A percentile compares a stretch with the other conserved stretches of the same genome.
Conservation (phyloP, 1,139 yeast genomes). For the Keqinozyma sinolaborantium region DNA sequence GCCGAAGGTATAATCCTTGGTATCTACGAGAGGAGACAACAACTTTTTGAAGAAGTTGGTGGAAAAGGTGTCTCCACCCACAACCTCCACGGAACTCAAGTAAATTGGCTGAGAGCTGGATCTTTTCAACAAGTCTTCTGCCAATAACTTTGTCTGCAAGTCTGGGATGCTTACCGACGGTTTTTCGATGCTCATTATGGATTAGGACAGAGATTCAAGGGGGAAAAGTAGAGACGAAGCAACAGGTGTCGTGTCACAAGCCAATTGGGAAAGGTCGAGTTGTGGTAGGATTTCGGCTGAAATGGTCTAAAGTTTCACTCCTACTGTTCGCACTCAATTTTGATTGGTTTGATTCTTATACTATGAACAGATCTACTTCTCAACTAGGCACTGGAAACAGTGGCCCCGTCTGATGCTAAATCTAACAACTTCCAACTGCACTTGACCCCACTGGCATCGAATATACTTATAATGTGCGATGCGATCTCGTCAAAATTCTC, state of each 20-base stretch:
- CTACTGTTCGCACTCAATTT: conserved; percentile 1
- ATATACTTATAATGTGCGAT: conserved; percentile 63
- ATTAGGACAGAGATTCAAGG: too few relatives aligned
- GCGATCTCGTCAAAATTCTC: conserved; percentile 86
- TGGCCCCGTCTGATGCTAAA: conserved; percentile 86
- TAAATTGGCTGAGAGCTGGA: conserved; percentile 41
- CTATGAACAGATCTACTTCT: not conserved
- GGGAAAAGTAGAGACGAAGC: not conserved
- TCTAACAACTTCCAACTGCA: conserved; percentile 84
- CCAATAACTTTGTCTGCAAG: conserved; percentile 24
- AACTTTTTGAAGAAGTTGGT: conserved; percentile 43
- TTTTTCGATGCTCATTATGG: not conserved
- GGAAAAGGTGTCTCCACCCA: conserved; percentile 48
- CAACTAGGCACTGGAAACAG: conserved; percentile 14
- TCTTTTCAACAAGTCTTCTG: conserved; percentile 29
- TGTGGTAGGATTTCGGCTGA: not conserved
- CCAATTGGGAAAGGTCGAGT: not conserved
- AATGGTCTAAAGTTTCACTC: not conserved
- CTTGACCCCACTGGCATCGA: conserved; percentile 60
- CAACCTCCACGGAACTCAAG: conserved; percentile 42
- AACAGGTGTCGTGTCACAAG: too few relatives aligned
- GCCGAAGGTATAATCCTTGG: conserved; percentile 44
- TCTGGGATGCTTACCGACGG: conserved; percentile 11
- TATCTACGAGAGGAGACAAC: conserved; percentile 39
- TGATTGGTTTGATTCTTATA: conserved; percentile 1